These are phyloP conservation scores for Tolypocladium pustulatum DNA, from an alignment of 2,329 filamentous ascomycete genomes.

Conservation along the genomic window DNA sequence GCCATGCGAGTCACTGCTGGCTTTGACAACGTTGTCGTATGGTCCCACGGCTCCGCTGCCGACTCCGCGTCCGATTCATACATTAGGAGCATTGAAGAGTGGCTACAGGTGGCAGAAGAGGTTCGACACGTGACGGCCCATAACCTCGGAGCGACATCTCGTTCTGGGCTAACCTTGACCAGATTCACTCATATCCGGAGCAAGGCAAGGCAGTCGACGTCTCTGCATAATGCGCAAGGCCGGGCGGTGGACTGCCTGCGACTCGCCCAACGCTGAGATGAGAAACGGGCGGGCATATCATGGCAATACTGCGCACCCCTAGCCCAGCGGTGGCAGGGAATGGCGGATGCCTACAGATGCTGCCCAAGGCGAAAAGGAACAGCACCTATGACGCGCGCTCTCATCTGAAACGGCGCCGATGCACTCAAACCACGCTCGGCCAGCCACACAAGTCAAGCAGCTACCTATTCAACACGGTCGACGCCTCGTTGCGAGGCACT, in stretches of 20 bases:
- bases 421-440: neutral
- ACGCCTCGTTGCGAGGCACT: neutral
- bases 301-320: neutral
- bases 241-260: neutral
- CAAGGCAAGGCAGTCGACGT: neutral
- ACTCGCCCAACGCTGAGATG: neutral
- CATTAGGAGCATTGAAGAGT: slow-evolving; percentile 67
- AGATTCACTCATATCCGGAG: slow-evolving; percentile 8
- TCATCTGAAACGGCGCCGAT: neutral
- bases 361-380: neutral
- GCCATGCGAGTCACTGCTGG: slow-evolving; percentile 51
- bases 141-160: neutral
- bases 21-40: slow-evolving; percentile 72
- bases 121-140: slow-evolving; percentile 27
- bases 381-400: neutral
- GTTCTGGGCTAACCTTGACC: neutral
- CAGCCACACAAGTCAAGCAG: neutral
- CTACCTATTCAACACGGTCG: neutral
- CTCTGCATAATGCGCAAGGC: neutral
- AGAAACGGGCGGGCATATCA: neutral
- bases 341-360: neutral
- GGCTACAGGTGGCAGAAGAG: slow-evolving; percentile 62
- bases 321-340: neutral
- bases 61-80: slow-evolving; percentile 57
- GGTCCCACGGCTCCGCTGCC: slow-evolving; percentile 65